These are phyloP conservation scores for Trichoderma sp. DNA, from an alignment of 2,329 filamentous ascomycete species.

Conservation along the genomic window DNA sequence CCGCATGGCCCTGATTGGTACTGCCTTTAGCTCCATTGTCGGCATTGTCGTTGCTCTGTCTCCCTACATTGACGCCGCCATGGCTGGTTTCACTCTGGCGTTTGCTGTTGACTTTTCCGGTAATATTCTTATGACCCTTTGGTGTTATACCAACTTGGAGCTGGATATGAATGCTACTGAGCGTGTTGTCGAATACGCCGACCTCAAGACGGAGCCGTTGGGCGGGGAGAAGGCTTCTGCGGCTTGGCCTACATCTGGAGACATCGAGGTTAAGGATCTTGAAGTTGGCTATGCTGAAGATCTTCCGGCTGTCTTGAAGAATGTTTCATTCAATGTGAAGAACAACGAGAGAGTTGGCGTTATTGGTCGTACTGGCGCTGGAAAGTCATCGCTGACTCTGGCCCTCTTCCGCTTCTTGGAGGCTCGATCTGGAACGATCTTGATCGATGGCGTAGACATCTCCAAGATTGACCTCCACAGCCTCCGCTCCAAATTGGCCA, in stretches of 20 bases:
- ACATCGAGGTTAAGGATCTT: constrained; percentile 69
- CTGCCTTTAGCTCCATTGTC: constrained; percentile 64
- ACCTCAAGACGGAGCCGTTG: constrained; percentile 64
- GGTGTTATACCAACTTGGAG: constrained; percentile 68
- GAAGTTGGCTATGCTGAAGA: constrained; percentile 70
- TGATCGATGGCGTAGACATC: constrained; percentile 73
- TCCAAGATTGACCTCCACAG: constrained; percentile 67
- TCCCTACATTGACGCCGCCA: constrained; percentile 60
- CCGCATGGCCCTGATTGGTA: constrained; percentile 67
- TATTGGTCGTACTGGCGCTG: constrained; percentile 73
- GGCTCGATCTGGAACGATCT: constrained; percentile 60
- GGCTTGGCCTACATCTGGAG: constrained; percentile 72
- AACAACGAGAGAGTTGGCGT: constrained; percentile 71
- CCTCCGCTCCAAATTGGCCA: constrained; percentile 70
- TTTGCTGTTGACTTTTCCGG: constrained; percentile 69
- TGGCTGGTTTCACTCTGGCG: constrained; percentile 72
- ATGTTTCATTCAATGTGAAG: constrained; percentile 63
- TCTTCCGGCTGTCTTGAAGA: constrained; percentile 67
- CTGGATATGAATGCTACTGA: constrained; percentile 78
- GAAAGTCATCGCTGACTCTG: constrained; percentile 72
- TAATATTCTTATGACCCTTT: constrained; percentile 63
- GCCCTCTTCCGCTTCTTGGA: constrained; percentile 78
- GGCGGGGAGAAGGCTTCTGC: constrained; percentile 61
- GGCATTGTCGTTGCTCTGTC: constrained; percentile 62
- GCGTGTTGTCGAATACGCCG: constrained; percentile 71